Percentiles rank a stretch among this genome's conserved stretches.
phyloP scores from a whole-genome alignment of 2,329 filamentous ascomycete genomes.

The Colletotrichum spaethianum region DNA sequence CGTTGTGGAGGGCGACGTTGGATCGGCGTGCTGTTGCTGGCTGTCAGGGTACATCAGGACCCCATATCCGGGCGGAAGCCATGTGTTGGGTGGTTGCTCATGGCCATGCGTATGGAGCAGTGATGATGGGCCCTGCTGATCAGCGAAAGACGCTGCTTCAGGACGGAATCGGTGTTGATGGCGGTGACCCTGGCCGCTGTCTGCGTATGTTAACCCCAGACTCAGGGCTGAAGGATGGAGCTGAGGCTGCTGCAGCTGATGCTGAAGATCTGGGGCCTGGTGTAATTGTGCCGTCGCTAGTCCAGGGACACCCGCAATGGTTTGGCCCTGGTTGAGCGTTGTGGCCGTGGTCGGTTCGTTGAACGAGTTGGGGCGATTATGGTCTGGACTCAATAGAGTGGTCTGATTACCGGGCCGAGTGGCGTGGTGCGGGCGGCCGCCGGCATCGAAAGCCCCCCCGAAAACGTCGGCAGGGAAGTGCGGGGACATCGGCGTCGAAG shows the following conservation, averaged over 20 bases:
- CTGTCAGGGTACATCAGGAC: constrained; percentile 16
- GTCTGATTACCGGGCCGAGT: constrained; percentile 37
- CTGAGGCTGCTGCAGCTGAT: constrained; percentile 10
- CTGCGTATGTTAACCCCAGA: constrained; percentile 26
- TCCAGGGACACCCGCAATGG: constrained; percentile 16
- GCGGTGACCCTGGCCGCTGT: constrained; percentile 23
- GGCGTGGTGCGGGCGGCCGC: constrained; percentile 39
- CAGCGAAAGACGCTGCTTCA: constrained; percentile 16
- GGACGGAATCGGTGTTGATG: constrained; percentile 19
- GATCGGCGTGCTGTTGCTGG: constrained; percentile 21
- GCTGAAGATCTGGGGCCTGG: constrained; percentile 17
- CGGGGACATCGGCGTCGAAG: constrained; percentile 36
- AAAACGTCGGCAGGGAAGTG: constrained; percentile 31
- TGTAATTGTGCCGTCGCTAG: constrained; percentile 15
- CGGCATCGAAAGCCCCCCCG: constrained; percentile 33
- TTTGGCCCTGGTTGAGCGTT: neutral
- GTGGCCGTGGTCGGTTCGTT: constrained; percentile 14
- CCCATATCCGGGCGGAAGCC: constrained; percentile 36
- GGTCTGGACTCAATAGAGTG: constrained; percentile 26
- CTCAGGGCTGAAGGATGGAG: constrained; percentile 29
- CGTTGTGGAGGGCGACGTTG: constrained; percentile 2
- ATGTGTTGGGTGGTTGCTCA: constrained; percentile 19
- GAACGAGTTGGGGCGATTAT: constrained; percentile 20
- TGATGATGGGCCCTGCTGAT: constrained; percentile 15
- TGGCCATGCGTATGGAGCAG: constrained; percentile 31